A percentile compares a stretch with the other conserved stretches of the same genome.
phyloP scores from a whole-genome alignment of 2,329 filamentous ascomycete genomes.

The Trichoderma polysporum region DNA sequence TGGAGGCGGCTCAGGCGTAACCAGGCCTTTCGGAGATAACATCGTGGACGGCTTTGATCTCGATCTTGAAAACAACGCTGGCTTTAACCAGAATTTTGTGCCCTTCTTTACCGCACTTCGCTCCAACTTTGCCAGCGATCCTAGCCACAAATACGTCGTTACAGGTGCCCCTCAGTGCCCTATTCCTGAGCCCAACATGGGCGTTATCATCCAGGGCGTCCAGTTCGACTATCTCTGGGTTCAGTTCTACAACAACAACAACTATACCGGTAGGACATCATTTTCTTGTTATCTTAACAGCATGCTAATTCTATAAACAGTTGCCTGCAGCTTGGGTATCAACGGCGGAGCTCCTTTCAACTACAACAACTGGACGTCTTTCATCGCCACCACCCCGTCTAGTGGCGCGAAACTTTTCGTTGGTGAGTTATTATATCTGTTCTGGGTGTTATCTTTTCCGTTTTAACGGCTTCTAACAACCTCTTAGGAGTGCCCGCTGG shows the following conservation, averaged over 20 bases:
- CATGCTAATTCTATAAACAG: conserved; percentile 44
- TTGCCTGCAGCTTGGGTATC: conserved; percentile 27
- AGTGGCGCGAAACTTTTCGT: conserved; percentile 36
- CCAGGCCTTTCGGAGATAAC: conserved; percentile 30
- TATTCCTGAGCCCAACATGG: conserved; percentile 39
- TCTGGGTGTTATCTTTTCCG: too few species aligned
- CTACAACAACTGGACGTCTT: conserved; percentile 35
- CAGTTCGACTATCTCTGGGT: conserved; percentile 40
- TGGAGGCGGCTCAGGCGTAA: conserved; percentile 19
- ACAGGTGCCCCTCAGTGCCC: conserved; percentile 47
- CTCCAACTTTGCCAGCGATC: conserved; percentile 25
- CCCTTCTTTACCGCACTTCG: conserved; percentile 28
- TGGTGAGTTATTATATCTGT: conserved; percentile 24
- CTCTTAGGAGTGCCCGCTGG: conserved; percentile 21
- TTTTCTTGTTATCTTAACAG: conserved; percentile 25
- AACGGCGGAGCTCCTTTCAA: conserved; percentile 36
- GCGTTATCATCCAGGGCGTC: conserved; percentile 38
- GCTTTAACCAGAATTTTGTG: conserved; percentile 20
- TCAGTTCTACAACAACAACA: conserved; percentile 51
- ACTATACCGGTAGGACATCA: conserved; percentile 33
- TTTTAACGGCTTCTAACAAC: conserved; percentile 16
- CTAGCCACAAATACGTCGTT: conserved; percentile 40
- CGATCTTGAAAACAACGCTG: conserved; percentile 30
- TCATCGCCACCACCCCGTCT: conserved; percentile 30
- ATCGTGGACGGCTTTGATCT: conserved; percentile 33